A percentile compares a stretch with the other conserved stretches of the same genome.
phyloP scores from a whole-genome alignment of 2,329 filamentous ascomycete species.

The Fusarium goolgardi region DNA sequence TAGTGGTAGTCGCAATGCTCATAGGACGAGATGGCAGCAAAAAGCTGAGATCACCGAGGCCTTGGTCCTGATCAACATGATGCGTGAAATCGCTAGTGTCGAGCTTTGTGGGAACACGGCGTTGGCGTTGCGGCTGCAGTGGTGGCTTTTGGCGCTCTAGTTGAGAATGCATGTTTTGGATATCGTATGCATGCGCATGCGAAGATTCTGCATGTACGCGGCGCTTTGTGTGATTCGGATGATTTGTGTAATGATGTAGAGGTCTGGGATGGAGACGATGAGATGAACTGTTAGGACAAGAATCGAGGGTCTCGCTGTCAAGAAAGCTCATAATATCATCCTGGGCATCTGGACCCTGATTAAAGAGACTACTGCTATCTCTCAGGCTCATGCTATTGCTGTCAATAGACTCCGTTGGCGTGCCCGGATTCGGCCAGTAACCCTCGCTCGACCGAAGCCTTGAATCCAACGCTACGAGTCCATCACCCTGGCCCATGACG shows the following conservation, averaged over 20 bases:
- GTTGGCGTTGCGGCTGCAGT: conserved; percentile 28
- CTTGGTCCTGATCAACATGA: conserved; percentile 21
- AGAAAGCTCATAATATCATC: conserved; percentile 47
- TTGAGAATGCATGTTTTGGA: conserved; percentile 34
- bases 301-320: conserved; percentile 46
- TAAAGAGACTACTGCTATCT: conserved; percentile 30
- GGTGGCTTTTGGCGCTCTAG: conserved; percentile 32
- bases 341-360: conserved; percentile 31
- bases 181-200: conserved; percentile 36
- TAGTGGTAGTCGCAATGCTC: conserved; percentile 41
- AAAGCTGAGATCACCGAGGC: conserved; percentile 41
- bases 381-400: conserved; percentile 26
- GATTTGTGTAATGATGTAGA: conserved; percentile 35
- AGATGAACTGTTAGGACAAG: conserved; percentile 37
- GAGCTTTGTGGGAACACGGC: conserved; percentile 29
- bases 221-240: conserved; percentile 22
- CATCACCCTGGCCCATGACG: conserved; percentile 46
- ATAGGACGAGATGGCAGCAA: conserved; percentile 43
- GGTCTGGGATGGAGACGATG: conserved; percentile 36
- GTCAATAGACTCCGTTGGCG: conserved; percentile 28
- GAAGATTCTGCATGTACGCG: conserved; percentile 34
- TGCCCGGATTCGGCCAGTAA: conserved; percentile 30
- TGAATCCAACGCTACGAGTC: conserved; percentile 35
- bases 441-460: conserved; percentile 40
- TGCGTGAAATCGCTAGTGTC: conserved; percentile 25